Percentiles rank a stretch among this genome's conserved stretches.
These are phyloP conservation scores for Thalia dealbata DNA, from an alignment of 176 grass and related monocot genomes.

Conservation along the genomic window DNA sequence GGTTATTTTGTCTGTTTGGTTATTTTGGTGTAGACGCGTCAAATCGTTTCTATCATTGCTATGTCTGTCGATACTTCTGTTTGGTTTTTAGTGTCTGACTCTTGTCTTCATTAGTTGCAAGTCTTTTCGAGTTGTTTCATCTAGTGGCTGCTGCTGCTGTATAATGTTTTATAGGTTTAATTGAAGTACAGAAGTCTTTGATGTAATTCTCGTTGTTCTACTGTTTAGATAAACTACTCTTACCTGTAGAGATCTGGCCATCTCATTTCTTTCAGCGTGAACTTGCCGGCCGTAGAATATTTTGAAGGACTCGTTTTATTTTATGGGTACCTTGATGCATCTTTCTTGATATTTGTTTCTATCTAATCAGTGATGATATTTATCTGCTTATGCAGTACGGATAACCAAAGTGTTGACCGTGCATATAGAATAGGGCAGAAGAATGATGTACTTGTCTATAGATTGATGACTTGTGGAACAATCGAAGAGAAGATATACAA, in stretches of 20 bases:
- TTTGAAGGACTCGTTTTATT: background rate
- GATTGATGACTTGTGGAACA: constrained; percentile 79
- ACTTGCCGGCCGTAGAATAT: too few relatives aligned
- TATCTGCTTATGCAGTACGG: constrained; percentile 41
- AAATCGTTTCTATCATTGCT: background rate
- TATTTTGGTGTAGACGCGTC: background rate
- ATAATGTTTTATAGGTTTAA: too few relatives aligned
- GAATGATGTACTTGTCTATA: constrained; percentile 73
- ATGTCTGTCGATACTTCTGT: too few relatives aligned
- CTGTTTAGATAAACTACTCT: too few relatives aligned
- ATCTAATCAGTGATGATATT: constrained; percentile 19
- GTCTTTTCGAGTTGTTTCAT: too few relatives aligned
- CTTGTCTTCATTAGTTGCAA: too few relatives aligned
- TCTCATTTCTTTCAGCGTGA: too few relatives aligned
- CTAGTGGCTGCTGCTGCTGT: too few relatives aligned
- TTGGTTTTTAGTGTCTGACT: too few relatives aligned
- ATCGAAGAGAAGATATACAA: constrained; percentile 99
- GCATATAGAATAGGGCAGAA: constrained; percentile 88
- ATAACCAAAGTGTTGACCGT: constrained; percentile 84
- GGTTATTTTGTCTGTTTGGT: constrained; percentile 28
- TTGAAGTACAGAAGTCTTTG: too few relatives aligned
- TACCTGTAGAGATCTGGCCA: too few relatives aligned
- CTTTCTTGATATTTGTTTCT: background rate
- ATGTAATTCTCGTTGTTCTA: too few relatives aligned
- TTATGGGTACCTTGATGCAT: background rate